Percentiles rank a stretch among this genome's conserved stretches.
Evolutionary conservation across 495 filamentous ascomycete genomes (phyloP).

Genomic region (Daldinia grandis): DNA sequence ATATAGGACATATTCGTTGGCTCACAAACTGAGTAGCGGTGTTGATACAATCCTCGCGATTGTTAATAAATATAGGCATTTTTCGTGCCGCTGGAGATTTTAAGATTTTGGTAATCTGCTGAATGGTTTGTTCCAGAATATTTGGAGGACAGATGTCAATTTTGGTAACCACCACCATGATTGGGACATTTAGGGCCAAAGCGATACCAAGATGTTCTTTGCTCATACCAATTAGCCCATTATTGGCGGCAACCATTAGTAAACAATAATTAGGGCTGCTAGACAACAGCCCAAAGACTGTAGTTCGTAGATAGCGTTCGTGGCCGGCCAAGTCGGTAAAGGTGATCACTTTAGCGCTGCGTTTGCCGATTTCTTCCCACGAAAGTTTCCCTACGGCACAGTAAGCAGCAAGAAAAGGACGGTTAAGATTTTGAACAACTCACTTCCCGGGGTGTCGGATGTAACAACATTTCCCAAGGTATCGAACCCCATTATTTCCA

Average conservation of each 20-base stretch:
- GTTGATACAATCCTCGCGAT: conserved; percentile 88
- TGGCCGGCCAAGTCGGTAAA: conserved; percentile 97
- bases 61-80: conserved; percentile 97
- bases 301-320: conserved; percentile 93
- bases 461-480: conserved; percentile 84
- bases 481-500: conserved; percentile 99
- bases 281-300: conserved; percentile 92
- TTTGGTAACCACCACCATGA: conserved; percentile 98
- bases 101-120: conserved; percentile 88
- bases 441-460: conserved; percentile 81
- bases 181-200: conserved; percentile 91
- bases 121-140: conserved; percentile 91
- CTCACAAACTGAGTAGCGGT: conserved; percentile 96
- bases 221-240: conserved; percentile 96
- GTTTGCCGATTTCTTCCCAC: conserved; percentile 98
- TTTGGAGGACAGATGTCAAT: conserved; percentile 98
- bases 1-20: conserved; percentile 94
- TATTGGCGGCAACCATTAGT: conserved; percentile 98
- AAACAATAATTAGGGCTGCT: conserved; percentile 98
- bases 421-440: conserved; percentile 41
- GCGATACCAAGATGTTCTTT: conserved; percentile 98
- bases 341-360: conserved; percentile 93
- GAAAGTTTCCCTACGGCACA: conserved; percentile 64
- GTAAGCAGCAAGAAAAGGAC: not conserved
- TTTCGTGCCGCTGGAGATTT: conserved; percentile 94